phyloP scores from a whole-genome alignment of 176 grass and related monocot species.

The Eleusine indica region DNA sequence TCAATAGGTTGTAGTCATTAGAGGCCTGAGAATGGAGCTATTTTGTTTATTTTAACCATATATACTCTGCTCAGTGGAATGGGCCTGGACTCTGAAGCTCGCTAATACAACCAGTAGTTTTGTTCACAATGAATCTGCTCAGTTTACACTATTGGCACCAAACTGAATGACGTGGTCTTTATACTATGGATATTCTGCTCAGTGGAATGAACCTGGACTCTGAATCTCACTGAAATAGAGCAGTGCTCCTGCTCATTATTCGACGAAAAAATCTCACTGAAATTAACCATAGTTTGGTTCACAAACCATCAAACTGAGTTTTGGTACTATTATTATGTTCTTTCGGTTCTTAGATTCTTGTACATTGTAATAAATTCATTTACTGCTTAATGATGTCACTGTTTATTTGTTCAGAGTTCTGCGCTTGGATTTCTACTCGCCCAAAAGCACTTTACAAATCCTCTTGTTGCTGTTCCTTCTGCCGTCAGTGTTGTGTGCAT shows the following conservation, averaged over 20 bases:
- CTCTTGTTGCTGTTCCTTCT: conserved; percentile 95
- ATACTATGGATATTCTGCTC: neutral
- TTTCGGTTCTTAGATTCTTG: neutral
- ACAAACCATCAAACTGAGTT: neutral
- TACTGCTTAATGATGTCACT: conserved; percentile 19
- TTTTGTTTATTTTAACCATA: neutral
- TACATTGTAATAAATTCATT: conserved; percentile 9
- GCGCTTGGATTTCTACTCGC: conserved; percentile 98
- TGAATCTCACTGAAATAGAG: conserved; percentile 1
- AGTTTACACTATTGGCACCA: conserved; percentile 16
- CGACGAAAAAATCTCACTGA: neutral
- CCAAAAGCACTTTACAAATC: conserved; percentile 96
- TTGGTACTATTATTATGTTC: neutral
- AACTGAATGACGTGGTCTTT: neutral
- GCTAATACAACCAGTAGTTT: neutral
- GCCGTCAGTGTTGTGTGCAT: conserved; percentile 95
- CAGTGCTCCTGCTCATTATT: too few relatives aligned
- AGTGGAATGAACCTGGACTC: neutral
- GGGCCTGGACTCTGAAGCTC: neutral
- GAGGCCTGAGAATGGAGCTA: neutral
- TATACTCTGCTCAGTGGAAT: neutral
- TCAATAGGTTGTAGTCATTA: conserved; percentile 11
- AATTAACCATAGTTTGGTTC: neutral
- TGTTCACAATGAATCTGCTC: conserved; percentile 13
- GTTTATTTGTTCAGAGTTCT: conserved; percentile 68